Base-by-base conservation (phyloP, 176 grass and related monocot genomes). In the Thalia dealbata region DNA sequence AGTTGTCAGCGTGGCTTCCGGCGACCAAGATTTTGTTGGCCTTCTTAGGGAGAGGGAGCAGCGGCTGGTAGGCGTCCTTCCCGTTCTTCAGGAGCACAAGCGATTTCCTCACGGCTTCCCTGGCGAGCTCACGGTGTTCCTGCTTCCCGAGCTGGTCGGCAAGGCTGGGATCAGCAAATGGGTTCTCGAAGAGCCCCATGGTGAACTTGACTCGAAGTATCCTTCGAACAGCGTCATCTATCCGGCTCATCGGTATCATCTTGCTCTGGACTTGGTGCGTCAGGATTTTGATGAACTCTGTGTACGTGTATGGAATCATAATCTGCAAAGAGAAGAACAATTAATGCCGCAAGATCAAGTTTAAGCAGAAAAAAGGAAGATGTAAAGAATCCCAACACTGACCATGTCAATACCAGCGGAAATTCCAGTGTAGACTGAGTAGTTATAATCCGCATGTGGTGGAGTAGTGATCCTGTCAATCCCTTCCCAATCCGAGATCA, bases 1-100 rank as follows among this genome's bases (percentile, higher is more conserved):
- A 59, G 52, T 70, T 78, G 22, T 78, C 76, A 7, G 76, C 76
- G 21, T 78, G 65, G 13, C 21, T 27, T 10, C 64, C 76, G 0
- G 76, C 76, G 14, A 78, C 64, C 11, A 78, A 50, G 16, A 78
- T 69, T 3, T 78, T 78, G 0, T 44, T 25, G 0, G 65, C 64
- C 51, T 70, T 78, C 64, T 78, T 78, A 22, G 76, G 50, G 15
- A 78, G 51, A 7, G 76, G 76, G 21, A 78, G 48, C 51, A 78
- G 3, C 10, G 76, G 76, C 3, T 56, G 1, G 26, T 45, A 10
- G 7, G 29, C 16, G 1, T 50, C 24, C 19, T 78, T 78, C 19
- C 76, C 76, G 58, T 78, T 78, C 38, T 78, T 78, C 64, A 78
- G 16, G 12, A 69, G 76, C 21, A 78, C 76, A 22, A 78, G 64